A percentile compares a stretch with the other conserved stretches of the same genome.
phyloP scores from a whole-genome alignment of 495 filamentous ascomycete genomes.

The Penicillium antarcticum region DNA sequence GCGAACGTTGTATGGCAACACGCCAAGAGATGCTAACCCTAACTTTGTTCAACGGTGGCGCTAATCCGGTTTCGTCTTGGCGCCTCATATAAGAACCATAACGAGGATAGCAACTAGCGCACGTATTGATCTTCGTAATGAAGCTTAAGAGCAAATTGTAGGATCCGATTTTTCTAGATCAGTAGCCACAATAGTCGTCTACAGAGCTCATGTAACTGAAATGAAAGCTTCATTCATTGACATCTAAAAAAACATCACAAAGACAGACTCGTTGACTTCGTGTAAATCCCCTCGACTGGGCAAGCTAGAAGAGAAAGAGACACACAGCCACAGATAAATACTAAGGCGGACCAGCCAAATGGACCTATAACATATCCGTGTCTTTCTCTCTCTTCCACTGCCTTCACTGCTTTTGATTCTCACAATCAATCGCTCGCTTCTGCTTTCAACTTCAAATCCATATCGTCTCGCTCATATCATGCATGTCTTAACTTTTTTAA shows the following conservation, averaged over 20 bases:
- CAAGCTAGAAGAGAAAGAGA: not conserved
- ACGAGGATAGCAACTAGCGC: too few species aligned
- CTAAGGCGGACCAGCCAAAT: conserved; percentile 2
- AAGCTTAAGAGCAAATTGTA: too few species aligned
- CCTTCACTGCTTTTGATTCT: not conserved
- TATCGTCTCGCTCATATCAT: conserved; percentile 5
- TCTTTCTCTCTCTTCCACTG: not conserved
- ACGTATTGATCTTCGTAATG: too few species aligned
- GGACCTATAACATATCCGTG: conserved; percentile 2
- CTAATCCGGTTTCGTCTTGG: too few species aligned
- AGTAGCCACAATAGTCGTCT: too few species aligned
- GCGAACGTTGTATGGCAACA: too few species aligned
- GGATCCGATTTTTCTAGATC: too few species aligned
- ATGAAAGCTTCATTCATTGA: not conserved
- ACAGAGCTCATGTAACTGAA: not conserved
- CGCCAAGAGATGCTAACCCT: too few species aligned
- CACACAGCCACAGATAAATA: conserved; percentile 8
- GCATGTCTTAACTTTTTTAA: conserved; percentile 1
- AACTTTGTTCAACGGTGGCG: too few species aligned
- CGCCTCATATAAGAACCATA: too few species aligned
- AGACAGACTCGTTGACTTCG: conserved; percentile 11
- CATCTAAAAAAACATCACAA: conserved; percentile 4
- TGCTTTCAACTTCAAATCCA: not conserved
- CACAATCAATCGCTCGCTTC: not conserved
- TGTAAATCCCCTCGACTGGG: not conserved